Base-by-base conservation (phyloP, 257 asterid species). In the Penstemon davidsonii region DNA sequence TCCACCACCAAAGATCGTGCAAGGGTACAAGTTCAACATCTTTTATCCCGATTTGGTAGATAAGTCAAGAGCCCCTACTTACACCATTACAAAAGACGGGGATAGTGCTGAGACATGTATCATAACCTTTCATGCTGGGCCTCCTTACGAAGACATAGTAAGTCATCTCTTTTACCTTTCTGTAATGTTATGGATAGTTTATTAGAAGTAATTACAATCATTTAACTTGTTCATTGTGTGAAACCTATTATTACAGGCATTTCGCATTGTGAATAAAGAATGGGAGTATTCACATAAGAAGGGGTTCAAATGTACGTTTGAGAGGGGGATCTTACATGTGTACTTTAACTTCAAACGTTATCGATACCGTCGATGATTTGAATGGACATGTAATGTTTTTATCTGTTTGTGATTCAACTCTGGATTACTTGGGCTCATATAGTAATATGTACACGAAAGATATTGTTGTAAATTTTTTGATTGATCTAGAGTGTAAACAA, bases 261-360 rank as follows among this genome's bases (percentile, higher is more conserved):
- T 90, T 74, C 86, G 91, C 55, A 86, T 87, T 33, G 93, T 90
- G 25, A 90, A 90, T 67, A 88, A 85, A 76, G 96, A 90, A 69
- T 90, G 97, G 96, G 97, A 90, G 67, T 86, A 83, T 69, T 85
- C 95, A 0, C 96, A 87, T 79, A 90, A 90, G 73, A 90, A 90
- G 72, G 96, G 96, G n/a, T 88, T 86, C 75, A 90, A 86, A 62
- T 81, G 89, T 63, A 84, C 95, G 1, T 92, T 92, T 33, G 96
- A 92, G 66, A 64, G 95, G 3, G 98, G 96, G 25, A 89, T 92
- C 51, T 75, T 92, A 15, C 96, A 86, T 37, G 73, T 89, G 47
- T 86, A 89, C 76, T 87, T 92, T 80, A 92, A 92, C 81, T 92
- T 92, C 89, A 92, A 86, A 67, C 91, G 98, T 7, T 68, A 92